Evolutionary conservation across 345 rosid genomes (phyloP), one percentile per base, ranked within the genome.

Genomic region (Xanthoceras sorbifolium): DNA sequence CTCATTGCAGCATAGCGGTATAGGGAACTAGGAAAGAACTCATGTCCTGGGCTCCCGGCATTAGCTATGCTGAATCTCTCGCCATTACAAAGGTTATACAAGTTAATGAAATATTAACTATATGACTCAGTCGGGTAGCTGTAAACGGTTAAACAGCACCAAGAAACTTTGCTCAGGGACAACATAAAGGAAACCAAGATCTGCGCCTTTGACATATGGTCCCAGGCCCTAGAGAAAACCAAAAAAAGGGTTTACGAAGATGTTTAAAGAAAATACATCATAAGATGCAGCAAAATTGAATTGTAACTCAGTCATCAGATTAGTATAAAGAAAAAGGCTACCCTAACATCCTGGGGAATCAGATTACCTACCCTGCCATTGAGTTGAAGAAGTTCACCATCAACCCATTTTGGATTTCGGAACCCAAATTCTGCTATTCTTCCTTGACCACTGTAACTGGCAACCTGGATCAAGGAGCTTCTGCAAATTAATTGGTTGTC

Each of bases 101-200:
- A 31, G 48, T 29, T 32, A 52, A 68, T 3, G n/a, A 20, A 34
- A 50, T 29, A 29, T 55, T 48, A 5, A n/a, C 42, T 3, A 2
- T 46, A 73, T 6, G 64, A 44, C 67, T 90, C 85, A 90, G 59
- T 90, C 88, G 1, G 97, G 98, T 59, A 95, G 83, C 73, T 77
- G 90, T 80, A 95, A 84, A 26, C 97, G 92, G 88, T 91, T 93
- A 86, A 95, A 95, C 80, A 93, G 82, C 75, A 95, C 93, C 40
- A 95, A 85, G 90, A 95, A 95, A 82, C 98, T 92, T 85, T 93
- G 93, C 82, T 89, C 93, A 5, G 98, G 97, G 72, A 93, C 92
- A 31, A 86, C 75, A 64, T 95, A 89, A 17, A 95, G 86, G 86
- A 95, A 93, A 64, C 98, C 99, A 22, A 95, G 93, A 84, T 95